Percentiles rank a stretch among this genome's conserved stretches.
Conservation (phyloP, 352 stramenopile genomes). For the Phytopythium aichiense region DNA sequence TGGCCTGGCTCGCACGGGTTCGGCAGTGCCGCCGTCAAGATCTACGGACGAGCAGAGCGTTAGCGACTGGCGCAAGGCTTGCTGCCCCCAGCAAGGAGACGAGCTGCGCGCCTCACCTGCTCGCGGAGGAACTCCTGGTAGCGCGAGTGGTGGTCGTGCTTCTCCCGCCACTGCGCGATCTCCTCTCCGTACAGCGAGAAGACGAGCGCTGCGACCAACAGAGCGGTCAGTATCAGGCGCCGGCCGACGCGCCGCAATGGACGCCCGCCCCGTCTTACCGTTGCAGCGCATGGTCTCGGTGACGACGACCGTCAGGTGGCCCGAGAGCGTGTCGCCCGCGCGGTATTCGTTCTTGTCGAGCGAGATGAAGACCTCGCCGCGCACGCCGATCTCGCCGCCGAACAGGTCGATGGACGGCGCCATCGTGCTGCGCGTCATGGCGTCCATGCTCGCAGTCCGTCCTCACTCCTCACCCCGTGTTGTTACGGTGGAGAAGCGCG, state of each 20-base stretch:
- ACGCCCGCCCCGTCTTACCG: conserved; percentile 26
- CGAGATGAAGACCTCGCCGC: conserved; percentile 53
- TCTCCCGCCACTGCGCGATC: conserved; percentile 63
- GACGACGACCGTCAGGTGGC: conserved; percentile 47
- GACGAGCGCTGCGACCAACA: conserved; percentile 33
- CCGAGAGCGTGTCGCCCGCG: conserved; percentile 49
- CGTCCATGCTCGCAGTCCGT: neutral
- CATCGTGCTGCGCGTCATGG: conserved; percentile 1
- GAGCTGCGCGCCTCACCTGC: conserved; percentile 23
- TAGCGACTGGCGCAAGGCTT: neutral
- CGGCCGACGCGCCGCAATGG: neutral
- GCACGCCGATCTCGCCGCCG: conserved; percentile 56
- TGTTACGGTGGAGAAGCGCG: neutral
- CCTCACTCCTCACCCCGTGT: too few species aligned
- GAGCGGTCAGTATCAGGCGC: neutral
- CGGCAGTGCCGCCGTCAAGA: conserved; percentile 42
- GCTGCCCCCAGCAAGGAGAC: too few species aligned
- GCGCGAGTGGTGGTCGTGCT: conserved; percentile 54
- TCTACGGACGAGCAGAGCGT: conserved; percentile 11
- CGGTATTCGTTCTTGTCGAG: conserved; percentile 60
- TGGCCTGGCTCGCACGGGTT: conserved; percentile 52
- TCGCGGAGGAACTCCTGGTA: conserved; percentile 66
- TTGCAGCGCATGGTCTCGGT: conserved; percentile 51
- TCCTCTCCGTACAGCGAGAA: conserved; percentile 58
- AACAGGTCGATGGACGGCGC: conserved; percentile 17